Base-by-base conservation (phyloP, 2,329 filamentous ascomycete genomes). In the Ceratocystis ficicola region DNA sequence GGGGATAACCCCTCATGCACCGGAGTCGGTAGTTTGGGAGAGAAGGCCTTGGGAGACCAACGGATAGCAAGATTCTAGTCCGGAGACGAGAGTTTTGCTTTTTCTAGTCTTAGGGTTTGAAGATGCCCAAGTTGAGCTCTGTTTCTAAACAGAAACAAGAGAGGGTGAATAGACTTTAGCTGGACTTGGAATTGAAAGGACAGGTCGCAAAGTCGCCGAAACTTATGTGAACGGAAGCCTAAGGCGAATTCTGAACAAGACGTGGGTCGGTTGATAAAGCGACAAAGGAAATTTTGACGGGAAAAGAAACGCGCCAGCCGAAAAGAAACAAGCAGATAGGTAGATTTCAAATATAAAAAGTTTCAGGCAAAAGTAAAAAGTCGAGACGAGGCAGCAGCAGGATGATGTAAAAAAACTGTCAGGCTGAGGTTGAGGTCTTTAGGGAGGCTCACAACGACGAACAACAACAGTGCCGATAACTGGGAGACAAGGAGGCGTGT, bases 1-100 rank as follows among this genome's bases (percentile, higher is more conserved):
- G 66, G 66, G 66, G 61, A 46, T 44, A 52, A 65, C 66, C 66
- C 66, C 66, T 67, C 66, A 67, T 67, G 36, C 66, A 65, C 57
- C 20, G 48, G 50, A 3, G 30, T 22, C 5, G 41, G 32, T 55
- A 30, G n/a, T 30, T 22, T 63, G 22, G 41, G 36, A n/a, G 55
- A 67, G 60, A 60, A 62, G 60, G 63, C 59, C 63, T 46, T 59
- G 48, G 25, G 36, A 44, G 66, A 62, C 66, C 59, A 65, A 57
- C 57, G 44, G 30, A 44, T 59, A 50, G 48, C 48, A 55, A 60
- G 22, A 32, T 65, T 44, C 36, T 28, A 44, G 55, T 57, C 50
- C 52, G 48, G 22, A 30, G 50, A 32, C 32, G 25, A 32, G 36
- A 57, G n/a, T 57, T 48, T 28, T 30, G 46, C 44, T 15, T 50